Conservation (phyloP, 768 basidiomycete genomes). For the Rickenella mellea region DNA sequence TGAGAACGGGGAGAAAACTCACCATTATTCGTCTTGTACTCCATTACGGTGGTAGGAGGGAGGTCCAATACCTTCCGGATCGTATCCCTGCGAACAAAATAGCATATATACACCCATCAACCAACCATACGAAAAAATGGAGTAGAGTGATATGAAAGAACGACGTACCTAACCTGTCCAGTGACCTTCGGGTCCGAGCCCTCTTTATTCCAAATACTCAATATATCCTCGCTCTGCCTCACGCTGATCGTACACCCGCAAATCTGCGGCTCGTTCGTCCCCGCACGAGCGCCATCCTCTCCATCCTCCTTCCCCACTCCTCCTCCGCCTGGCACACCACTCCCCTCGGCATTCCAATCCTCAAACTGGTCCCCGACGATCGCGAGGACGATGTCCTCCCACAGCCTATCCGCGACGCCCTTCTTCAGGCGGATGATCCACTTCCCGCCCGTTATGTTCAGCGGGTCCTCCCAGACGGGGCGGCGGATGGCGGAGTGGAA, state of each 20-base stretch:
- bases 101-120: slow-evolving; percentile 3
- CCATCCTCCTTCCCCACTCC: slow-evolving; percentile 17
- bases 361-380: slow-evolving; percentile 89
- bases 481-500: slow-evolving; percentile 80
- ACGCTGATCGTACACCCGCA: slow-evolving; percentile 95
- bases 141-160: neutral
- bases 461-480: slow-evolving; percentile 94
- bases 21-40: slow-evolving; percentile 94
- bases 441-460: slow-evolving; percentile 82
- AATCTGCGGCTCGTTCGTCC: slow-evolving; percentile 64
- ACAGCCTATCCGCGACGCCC: slow-evolving; percentile 81
- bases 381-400: slow-evolving; percentile 84
- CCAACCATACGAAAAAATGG: neutral
- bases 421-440: slow-evolving; percentile 93
- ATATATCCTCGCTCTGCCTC: slow-evolving; percentile 86
- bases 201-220: slow-evolving; percentile 85
- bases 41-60: slow-evolving; percentile 73
- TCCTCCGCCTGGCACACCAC: slow-evolving; percentile 8
- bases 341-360: slow-evolving; percentile 38
- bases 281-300: slow-evolving; percentile 28
- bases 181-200: slow-evolving; percentile 69
- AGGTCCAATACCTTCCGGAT: slow-evolving; percentile 70
- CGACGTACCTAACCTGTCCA: slow-evolving; percentile 71
- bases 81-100: slow-evolving; percentile 48
- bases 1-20: slow-evolving; percentile 10